Evolutionary conservation across 2,329 filamentous ascomycete genomes (phyloP).

Genomic region (Botrytis byssoidea): DNA sequence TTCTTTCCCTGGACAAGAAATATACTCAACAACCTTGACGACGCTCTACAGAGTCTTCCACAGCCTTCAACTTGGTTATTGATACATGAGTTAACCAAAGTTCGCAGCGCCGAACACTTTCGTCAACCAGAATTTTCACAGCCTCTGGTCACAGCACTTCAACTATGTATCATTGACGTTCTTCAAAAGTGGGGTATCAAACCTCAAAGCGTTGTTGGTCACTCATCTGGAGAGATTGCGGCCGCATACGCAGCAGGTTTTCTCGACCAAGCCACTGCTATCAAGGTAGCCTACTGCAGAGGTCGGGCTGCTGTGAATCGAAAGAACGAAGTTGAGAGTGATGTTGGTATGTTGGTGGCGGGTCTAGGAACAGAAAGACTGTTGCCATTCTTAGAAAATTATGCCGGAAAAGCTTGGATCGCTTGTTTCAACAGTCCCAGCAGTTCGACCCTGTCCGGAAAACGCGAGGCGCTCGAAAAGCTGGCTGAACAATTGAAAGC

Average conservation of each 20-base stretch:
- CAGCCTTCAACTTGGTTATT: constrained; percentile 18
- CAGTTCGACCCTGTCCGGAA: constrained; percentile 34
- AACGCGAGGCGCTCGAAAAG: constrained; percentile 14
- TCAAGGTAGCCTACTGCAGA: constrained; percentile 25
- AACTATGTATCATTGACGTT: constrained; percentile 46
- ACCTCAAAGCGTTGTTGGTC: constrained; percentile 44
- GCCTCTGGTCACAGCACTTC: constrained; percentile 47
- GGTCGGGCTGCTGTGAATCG: constrained; percentile 14
- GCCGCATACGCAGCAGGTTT: constrained; percentile 45
- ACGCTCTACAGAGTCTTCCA: neutral
- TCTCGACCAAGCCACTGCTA: constrained; percentile 29
- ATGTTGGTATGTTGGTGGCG: constrained; percentile 25
- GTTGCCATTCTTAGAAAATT: constrained; percentile 10
- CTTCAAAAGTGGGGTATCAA: constrained; percentile 45
- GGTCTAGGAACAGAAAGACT: constrained; percentile 24
- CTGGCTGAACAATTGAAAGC: constrained; percentile 23
- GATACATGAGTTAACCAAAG: neutral
- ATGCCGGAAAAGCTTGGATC: constrained; percentile 20
- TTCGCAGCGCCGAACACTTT: neutral
- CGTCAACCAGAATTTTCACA: constrained; percentile 32
- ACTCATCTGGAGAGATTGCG: constrained; percentile 49
- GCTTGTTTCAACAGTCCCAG: constrained; percentile 37
- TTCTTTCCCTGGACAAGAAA: neutral
- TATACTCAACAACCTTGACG: neutral
- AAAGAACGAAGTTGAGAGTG: neutral